A percentile compares a stretch with the other conserved stretches of the same genome.
phyloP scores from a whole-genome alignment of 1,139 yeast genomes.

The Suhomyces taliae region DNA sequence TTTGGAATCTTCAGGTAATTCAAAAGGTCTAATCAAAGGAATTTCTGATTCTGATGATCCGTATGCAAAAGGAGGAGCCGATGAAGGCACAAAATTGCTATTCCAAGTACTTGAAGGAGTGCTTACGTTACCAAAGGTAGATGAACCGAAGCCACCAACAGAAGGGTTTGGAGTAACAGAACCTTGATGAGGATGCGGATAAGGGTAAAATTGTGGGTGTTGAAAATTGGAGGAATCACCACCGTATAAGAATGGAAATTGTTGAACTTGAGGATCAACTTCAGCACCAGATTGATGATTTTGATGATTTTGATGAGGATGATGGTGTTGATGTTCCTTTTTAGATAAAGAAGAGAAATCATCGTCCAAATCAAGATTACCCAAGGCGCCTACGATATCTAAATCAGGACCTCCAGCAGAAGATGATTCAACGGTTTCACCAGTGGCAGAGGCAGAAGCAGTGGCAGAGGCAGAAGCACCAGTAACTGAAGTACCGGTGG shows the following conservation, averaged over 20 bases:
- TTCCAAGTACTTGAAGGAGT: conserved; percentile 34
- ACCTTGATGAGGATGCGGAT: conserved; percentile 23
- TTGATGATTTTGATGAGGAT: neutral
- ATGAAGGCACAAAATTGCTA: conserved; percentile 29
- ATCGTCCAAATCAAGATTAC: conserved; percentile 41
- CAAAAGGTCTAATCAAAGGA: conserved; percentile 33
- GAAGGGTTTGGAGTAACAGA: conserved; percentile 38
- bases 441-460: neutral
- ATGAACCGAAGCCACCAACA: conserved; percentile 18
- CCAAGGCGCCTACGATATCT: conserved; percentile 46
- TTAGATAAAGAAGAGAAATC: conserved; percentile 21
- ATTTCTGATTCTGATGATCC: conserved; percentile 14
- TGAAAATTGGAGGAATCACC: conserved; percentile 11
- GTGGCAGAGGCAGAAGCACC: neutral
- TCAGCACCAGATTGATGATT: neutral
- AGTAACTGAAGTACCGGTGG: neutral
- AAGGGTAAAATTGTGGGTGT: conserved; percentile 17
- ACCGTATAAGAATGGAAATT: conserved; percentile 11
- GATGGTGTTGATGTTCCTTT: neutral
- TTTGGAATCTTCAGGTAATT: conserved; percentile 24
- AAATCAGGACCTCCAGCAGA: conserved; percentile 17
- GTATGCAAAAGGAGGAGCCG: conserved; percentile 40
- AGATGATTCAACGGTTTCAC: conserved; percentile 6
- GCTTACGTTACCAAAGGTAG: conserved; percentile 18
- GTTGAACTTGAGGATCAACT: neutral